These are phyloP conservation scores for Pelargonium citronellum DNA, from an alignment of 441 rosid genomes.

Conservation along the genomic window DNA sequence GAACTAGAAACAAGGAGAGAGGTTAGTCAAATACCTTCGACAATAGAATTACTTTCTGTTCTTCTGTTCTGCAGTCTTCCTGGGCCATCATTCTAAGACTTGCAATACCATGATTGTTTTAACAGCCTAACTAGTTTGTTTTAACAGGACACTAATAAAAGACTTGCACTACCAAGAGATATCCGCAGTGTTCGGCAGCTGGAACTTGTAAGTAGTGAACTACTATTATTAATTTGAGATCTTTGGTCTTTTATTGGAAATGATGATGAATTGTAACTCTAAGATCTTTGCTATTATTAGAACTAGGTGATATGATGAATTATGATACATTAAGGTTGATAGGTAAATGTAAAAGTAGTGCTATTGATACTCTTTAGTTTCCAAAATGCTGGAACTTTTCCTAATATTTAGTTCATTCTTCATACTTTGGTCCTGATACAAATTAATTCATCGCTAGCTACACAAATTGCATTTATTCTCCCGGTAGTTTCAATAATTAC, in stretches of 20 bases:
- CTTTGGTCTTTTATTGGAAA: not conserved
- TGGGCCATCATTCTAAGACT: not conserved
- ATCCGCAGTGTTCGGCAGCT: constrained; percentile 75
- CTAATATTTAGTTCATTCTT: too few relatives aligned
- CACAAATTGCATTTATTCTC: too few relatives aligned
- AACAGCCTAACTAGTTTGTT: constrained; percentile 22
- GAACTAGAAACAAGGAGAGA: constrained; percentile 96
- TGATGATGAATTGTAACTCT: not conserved
- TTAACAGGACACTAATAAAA: constrained; percentile 71
- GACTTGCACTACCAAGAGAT: constrained; percentile 70
- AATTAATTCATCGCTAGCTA: too few relatives aligned
- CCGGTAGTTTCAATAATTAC: too few relatives aligned
- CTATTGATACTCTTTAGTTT: not conserved
- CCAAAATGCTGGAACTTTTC: too few relatives aligned
- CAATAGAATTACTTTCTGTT: constrained; percentile 19
- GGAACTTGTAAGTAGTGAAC: constrained; percentile 66
- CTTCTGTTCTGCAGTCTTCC: not conserved
- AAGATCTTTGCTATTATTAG: not conserved
- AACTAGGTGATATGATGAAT: not conserved
- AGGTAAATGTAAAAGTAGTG: not conserved
- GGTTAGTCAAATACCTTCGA: constrained; percentile 41
- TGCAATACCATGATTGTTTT: constrained; percentile 21
- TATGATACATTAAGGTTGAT: not conserved
- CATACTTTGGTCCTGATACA: too few relatives aligned
- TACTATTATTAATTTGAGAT: constrained; percentile 7